phyloP scores from a whole-genome alignment of 768 basidiomycete species.

The Pisolithus albus region DNA sequence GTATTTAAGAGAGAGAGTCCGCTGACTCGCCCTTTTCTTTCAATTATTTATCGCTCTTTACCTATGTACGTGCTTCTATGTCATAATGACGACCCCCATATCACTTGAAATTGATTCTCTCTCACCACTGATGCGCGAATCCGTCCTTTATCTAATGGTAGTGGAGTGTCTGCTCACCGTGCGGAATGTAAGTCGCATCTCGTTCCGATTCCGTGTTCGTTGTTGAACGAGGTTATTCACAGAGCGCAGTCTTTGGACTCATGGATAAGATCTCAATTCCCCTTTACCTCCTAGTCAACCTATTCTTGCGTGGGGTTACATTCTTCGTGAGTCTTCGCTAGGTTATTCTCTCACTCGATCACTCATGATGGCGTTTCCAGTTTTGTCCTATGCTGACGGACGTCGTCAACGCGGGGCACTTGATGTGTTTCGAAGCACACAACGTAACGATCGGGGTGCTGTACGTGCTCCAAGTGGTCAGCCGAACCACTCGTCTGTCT shows the following conservation, averaged over 20 bases:
- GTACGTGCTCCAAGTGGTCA: background rate
- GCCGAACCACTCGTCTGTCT: background rate
- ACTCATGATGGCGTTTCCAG: background rate
- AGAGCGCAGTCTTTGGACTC: background rate
- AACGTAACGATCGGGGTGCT: background rate
- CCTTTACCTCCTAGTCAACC: background rate
- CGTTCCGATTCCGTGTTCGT: background rate
- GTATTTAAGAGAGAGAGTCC: too few species aligned
- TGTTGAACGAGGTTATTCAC: background rate
- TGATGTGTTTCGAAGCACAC: background rate
- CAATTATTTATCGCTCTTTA: too few species aligned
- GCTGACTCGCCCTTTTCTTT: too few species aligned
- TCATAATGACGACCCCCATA: too few species aligned
- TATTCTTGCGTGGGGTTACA: background rate
- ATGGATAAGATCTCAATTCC: background rate
- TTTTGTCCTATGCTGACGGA: background rate
- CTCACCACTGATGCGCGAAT: too few species aligned
- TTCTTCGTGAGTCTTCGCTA: background rate
- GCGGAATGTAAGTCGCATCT: background rate
- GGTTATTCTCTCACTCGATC: background rate
- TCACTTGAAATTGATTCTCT: too few species aligned
- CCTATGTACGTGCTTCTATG: too few species aligned
- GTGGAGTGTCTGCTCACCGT: too few species aligned
- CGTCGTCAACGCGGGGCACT: background rate
- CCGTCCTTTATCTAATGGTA: too few species aligned